phyloP scores from a whole-genome alignment of 257 asterid genomes.

The Rauvolfia tetraphylla region DNA sequence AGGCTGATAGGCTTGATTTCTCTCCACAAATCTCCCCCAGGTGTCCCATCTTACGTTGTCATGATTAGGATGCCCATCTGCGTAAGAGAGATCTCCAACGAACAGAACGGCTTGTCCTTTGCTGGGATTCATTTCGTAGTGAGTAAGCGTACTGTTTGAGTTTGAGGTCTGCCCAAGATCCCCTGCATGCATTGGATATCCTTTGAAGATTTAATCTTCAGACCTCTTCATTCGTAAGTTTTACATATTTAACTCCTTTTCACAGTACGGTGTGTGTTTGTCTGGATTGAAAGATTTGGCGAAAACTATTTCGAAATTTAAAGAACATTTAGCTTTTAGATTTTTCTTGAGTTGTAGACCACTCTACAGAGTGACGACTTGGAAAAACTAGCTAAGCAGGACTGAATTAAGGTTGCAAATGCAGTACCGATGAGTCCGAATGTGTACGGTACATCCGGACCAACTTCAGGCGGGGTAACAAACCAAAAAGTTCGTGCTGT shows the following conservation, averaged over 20 bases:
- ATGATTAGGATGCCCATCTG: slow-evolving; percentile 56
- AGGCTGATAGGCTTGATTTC: slow-evolving; percentile 60
- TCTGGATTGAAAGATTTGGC: too few relatives aligned
- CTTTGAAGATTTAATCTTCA: too few relatives aligned
- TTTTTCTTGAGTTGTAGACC: too few relatives aligned
- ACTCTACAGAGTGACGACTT: too few relatives aligned
- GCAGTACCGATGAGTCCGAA: slow-evolving; percentile 74
- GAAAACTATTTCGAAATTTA: too few relatives aligned
- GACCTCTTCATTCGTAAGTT: too few relatives aligned
- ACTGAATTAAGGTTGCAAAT: too few relatives aligned
- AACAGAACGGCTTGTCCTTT: slow-evolving; percentile 51
- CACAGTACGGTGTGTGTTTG: too few relatives aligned
- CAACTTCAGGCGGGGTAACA: slow-evolving; percentile 65
- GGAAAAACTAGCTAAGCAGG: too few relatives aligned
- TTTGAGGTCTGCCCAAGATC: slow-evolving; percentile 70
- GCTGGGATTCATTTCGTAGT: slow-evolving; percentile 48
- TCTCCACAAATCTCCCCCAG: slow-evolving; percentile 59
- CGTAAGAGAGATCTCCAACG: slow-evolving; percentile 73
- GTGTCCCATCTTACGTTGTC: slow-evolving; percentile 70
- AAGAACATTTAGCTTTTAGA: too few relatives aligned
- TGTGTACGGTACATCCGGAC: slow-evolving; percentile 81
- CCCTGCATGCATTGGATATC: slow-evolving; percentile 50
- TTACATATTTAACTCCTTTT: too few relatives aligned
- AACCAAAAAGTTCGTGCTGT: slow-evolving; percentile 67
- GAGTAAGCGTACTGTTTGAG: slow-evolving; percentile 53